These are phyloP conservation scores for Fusarium sp. DNA, from an alignment of 2,329 filamentous ascomycete genomes.

Conservation along the genomic window DNA sequence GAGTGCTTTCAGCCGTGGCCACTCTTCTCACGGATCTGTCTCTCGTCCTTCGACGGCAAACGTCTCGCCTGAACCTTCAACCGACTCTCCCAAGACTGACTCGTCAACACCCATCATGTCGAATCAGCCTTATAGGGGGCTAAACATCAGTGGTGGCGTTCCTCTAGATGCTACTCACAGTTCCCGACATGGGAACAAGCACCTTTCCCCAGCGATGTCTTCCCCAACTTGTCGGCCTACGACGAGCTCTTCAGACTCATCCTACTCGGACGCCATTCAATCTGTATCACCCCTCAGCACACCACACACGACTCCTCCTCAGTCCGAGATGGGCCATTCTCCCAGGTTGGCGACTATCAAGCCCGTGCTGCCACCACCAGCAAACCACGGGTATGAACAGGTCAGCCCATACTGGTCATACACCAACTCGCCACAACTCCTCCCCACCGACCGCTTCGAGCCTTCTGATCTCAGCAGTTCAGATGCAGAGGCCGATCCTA, in stretches of 20 bases:
- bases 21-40: conserved; percentile 23
- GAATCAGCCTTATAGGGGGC: not conserved
- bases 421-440: conserved; percentile 34
- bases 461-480: conserved; percentile 23
- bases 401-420: conserved; percentile 40
- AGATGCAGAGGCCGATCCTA: conserved; percentile 42
- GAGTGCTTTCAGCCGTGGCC: conserved; percentile 45
- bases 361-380: not conserved
- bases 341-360: conserved; percentile 28
- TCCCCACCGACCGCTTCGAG: conserved; percentile 34
- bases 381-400: conserved; percentile 9
- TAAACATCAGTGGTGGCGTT: not conserved
- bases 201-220: conserved; percentile 4
- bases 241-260: conserved; percentile 52
- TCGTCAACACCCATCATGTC: conserved; percentile 13
- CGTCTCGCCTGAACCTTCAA: conserved; percentile 1
- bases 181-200: conserved; percentile 13
- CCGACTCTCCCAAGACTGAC: conserved; percentile 24
- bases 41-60: conserved; percentile 29
- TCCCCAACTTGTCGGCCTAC: conserved; percentile 27
- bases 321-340: conserved; percentile 52
- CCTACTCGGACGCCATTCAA: conserved; percentile 53
- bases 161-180: conserved; percentile 7
- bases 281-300: conserved; percentile 52
- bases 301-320: conserved; percentile 55